These are phyloP conservation scores for Penicillium antarcticum DNA, from an alignment of 495 filamentous ascomycete species.

Conservation along the genomic window DNA sequence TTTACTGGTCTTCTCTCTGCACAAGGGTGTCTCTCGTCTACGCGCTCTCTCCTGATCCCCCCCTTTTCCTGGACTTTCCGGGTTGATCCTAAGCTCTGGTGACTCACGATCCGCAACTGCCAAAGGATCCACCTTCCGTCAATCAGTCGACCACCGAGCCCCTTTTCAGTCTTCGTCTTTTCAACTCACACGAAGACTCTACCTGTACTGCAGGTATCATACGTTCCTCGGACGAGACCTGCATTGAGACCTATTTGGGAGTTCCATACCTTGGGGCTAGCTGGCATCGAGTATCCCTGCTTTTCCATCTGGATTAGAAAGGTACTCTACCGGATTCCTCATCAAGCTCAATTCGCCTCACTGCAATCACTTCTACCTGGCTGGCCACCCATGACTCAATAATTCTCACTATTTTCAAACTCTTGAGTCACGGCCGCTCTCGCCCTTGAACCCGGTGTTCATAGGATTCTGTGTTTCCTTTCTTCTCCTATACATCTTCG, in stretches of 20 bases:
- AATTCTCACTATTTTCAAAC: constrained; percentile 27
- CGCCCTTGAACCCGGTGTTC: constrained; percentile 43
- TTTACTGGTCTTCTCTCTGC: neutral
- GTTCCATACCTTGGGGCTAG: constrained; percentile 22
- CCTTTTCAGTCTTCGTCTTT: neutral
- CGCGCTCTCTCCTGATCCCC: neutral
- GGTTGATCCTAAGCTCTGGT: constrained; percentile 6
- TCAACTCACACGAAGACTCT: constrained; percentile 3
- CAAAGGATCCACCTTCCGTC: neutral
- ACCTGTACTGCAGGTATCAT: constrained; percentile 7
- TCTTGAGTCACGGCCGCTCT: constrained; percentile 33
- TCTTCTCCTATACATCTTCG: constrained; percentile 29
- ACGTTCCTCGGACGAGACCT: constrained; percentile 16
- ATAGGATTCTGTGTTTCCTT: constrained; percentile 29
- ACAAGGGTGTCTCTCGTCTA: neutral
- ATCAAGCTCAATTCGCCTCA: neutral
- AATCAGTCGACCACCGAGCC: neutral
- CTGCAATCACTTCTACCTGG: constrained; percentile 11
- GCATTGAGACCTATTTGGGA: constrained; percentile 27
- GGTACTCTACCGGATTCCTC: constrained; percentile 30
- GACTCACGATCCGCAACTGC: constrained; percentile 5
- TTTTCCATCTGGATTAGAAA: constrained; percentile 37
- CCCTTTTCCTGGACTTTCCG: constrained; percentile 1
- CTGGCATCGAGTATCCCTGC: constrained; percentile 43
- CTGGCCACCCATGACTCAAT: constrained; percentile 38